Percentiles rank a stretch among this genome's conserved stretches.
These are phyloP conservation scores for Panellus pusillus DNA, from an alignment of 768 basidiomycete species.

Conservation along the genomic window DNA sequence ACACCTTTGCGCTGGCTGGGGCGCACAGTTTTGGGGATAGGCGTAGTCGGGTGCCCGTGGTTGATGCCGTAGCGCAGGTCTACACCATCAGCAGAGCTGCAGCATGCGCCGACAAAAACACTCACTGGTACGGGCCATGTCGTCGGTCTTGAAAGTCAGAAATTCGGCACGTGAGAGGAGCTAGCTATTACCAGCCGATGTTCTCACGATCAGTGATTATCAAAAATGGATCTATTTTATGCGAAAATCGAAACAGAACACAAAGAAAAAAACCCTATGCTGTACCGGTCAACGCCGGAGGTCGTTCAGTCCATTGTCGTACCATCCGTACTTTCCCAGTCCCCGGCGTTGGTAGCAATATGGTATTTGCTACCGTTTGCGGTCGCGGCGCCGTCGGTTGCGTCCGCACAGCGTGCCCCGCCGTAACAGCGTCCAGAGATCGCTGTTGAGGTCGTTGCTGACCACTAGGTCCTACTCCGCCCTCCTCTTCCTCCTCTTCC, in stretches of 20 bases:
- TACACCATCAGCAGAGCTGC: slow-evolving; percentile 29
- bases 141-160: slow-evolving; percentile 53
- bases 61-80: slow-evolving; percentile 85
- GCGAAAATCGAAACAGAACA: slow-evolving; percentile 20
- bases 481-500: slow-evolving; percentile 42
- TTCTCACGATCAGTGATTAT: slow-evolving; percentile 2
- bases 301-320: slow-evolving; percentile 45
- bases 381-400: slow-evolving; percentile 53
- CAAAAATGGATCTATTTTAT: slow-evolving; percentile 20
- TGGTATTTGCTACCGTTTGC: slow-evolving; percentile 33
- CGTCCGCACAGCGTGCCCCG: slow-evolving; percentile 39
- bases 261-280: slow-evolving; percentile 33
- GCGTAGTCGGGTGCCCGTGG: slow-evolving; percentile 86
- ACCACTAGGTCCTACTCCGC: not conserved
- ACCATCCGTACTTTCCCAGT: slow-evolving; percentile 52
- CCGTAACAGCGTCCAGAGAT: slow-evolving; percentile 22
- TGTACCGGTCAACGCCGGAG: slow-evolving; percentile 35
- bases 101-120: not conserved
- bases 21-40: slow-evolving; percentile 70
- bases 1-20: slow-evolving; percentile 91
- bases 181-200: not conserved
- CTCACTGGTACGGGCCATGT: slow-evolving; percentile 72
- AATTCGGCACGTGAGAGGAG: not conserved
- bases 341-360: slow-evolving; percentile 30
- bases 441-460: slow-evolving; percentile 36